phyloP scores from a whole-genome alignment of 352 stramenopile species.

The Pythium utonaiense region DNA sequence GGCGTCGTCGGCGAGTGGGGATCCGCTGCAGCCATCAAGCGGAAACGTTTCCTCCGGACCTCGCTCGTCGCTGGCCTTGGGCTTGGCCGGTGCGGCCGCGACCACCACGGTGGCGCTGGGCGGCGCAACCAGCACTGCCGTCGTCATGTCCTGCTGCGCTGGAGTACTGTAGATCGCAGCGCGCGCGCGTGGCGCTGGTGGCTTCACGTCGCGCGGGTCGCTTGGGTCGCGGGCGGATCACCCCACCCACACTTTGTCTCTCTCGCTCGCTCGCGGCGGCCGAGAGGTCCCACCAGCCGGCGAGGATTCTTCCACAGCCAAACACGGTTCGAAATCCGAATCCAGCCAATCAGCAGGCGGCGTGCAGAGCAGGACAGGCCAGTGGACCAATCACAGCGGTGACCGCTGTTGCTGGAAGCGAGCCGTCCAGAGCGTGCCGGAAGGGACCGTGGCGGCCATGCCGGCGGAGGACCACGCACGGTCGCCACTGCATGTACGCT shows the following conservation, averaged over 20 bases:
- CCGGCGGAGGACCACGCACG: no score
- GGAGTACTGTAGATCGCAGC: not conserved
- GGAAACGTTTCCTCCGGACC: constrained; percentile 4
- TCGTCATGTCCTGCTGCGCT: constrained; percentile 36
- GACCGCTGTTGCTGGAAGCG: constrained; percentile 8
- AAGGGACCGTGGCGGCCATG: not conserved
- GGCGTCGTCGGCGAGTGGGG: not conserved
- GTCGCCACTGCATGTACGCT: no score
- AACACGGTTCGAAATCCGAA: constrained; percentile 19
- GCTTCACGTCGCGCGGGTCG: not conserved
- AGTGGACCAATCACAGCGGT: constrained; percentile 9
- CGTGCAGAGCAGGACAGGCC: not conserved
- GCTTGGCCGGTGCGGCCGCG: constrained; percentile 16
- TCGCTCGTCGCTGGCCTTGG: constrained; percentile 6
- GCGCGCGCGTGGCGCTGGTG: not conserved
- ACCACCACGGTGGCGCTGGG: constrained; percentile 20
- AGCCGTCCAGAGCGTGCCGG: not conserved
- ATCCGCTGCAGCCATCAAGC: no score
- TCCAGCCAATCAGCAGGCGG: constrained; percentile 13
- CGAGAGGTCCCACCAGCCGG: not conserved
- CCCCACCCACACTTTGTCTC: not conserved
- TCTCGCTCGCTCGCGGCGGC: no score
- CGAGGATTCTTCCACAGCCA: constrained; percentile 20
- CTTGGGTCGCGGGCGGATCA: not conserved
- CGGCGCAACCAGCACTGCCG: constrained; percentile 41